A percentile compares a stretch with the other conserved stretches of the same genome.
Evolutionary conservation across 2,329 filamentous ascomycete species (phyloP).

Genomic region (Clarireedia sp.): DNA sequence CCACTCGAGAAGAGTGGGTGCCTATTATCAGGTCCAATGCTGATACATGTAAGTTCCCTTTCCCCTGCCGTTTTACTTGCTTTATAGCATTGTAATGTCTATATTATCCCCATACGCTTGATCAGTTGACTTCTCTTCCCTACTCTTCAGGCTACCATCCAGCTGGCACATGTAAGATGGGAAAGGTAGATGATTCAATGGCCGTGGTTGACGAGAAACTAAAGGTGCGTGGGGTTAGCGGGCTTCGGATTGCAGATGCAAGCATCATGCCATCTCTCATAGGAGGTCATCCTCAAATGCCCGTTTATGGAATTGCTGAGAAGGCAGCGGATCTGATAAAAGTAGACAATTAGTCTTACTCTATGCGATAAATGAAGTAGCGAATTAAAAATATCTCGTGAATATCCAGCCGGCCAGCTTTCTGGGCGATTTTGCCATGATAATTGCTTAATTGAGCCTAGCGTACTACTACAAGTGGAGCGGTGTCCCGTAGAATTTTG

Average conservation of each 20-base stretch:
- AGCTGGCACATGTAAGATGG: not conserved
- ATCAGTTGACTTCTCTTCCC: not conserved
- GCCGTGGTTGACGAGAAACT: not conserved
- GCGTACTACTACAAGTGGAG: too few species aligned
- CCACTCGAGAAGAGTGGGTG: not conserved
- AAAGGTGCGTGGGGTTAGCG: not conserved
- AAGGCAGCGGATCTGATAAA: not conserved
- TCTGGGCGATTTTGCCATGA: too few species aligned
- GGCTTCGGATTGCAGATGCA: not conserved
- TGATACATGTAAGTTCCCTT: not conserved
- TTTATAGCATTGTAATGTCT: not conserved
- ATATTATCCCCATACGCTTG: not conserved
- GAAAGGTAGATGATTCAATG: not conserved
- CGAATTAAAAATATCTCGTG: too few species aligned
- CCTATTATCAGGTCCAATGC: not conserved
- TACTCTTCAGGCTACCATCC: not conserved
- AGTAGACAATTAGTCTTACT: not conserved
- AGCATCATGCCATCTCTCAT: not conserved
- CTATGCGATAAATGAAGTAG: too few species aligned
- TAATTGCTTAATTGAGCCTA: too few species aligned
- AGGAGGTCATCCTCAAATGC: not conserved
- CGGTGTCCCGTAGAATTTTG: too few species aligned
- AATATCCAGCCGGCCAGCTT: too few species aligned
- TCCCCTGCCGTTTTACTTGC: not conserved
- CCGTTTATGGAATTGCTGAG: not conserved